Base-by-base conservation (phyloP, 108 stramenopile species). In the Nitzschia sp. region DNA sequence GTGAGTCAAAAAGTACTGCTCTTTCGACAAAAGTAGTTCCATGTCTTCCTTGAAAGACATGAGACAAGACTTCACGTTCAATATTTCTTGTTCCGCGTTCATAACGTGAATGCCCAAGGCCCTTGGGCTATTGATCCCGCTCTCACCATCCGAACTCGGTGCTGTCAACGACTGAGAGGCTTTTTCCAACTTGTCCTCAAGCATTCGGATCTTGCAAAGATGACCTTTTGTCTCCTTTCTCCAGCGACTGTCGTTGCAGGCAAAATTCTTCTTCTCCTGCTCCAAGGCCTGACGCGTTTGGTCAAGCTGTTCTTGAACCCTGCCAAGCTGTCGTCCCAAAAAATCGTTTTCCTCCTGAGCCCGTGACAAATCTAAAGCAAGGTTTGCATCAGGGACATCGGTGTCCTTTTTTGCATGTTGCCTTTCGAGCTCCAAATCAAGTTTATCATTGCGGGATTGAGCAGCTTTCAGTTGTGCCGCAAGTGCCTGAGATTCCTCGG, bases 221-320 rank as follows among this genome's bases (percentile, higher is more conserved):
- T 65, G 64, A 31, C 13, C 9, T 8, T 47, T 46, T 3, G 61
- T 19, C 32, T 48, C 48, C 42, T 31, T 23, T 51, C 31, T 38
- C 48, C 51, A 51, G 24, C 60, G 47, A n/a, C 46, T 33, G 26
- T 66, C 33, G 18, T 51, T 27, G 9, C 48, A 35, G 4, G 55
- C 26, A 1, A 59, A 59, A 23, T 54, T 74, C 18, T 58, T 23
- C 28, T 33, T 23, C 34, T 74, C 73, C 2, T 62, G 65, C 0
- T 64, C 33, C 23, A 74, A 58, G 11, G 59, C 58, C 31, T 51
- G 36, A 24, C 35, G 58, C 18, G 62, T 33, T 34, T 42, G 19
- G 48, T 74, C 73, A 35, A 74, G 48, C 25, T 60, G 47, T 0
- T 74, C 65, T 31, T 74, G 73, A 24, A 74, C 65, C 23, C 34